Percentiles rank a stretch among this genome's conserved stretches.
phyloP scores from a whole-genome alignment of 2,329 filamentous ascomycete species.

The Cadophora sp. region DNA sequence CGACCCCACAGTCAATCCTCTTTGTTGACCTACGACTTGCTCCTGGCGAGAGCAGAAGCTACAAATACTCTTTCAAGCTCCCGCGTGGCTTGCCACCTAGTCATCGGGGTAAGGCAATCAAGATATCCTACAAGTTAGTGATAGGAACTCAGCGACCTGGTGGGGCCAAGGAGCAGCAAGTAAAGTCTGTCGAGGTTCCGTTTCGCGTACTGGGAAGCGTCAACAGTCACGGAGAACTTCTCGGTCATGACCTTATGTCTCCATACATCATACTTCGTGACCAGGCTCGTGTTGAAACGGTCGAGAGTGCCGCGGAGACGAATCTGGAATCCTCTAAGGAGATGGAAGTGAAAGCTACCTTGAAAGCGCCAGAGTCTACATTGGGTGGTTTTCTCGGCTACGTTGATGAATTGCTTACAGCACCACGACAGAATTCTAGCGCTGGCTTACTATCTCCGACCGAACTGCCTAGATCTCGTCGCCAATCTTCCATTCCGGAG shows the following conservation, averaged over 20 bases:
- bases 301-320: conserved; percentile 33
- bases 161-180: conserved; percentile 77
- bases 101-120: conserved; percentile 90
- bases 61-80: conserved; percentile 84
- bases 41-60: conserved; percentile 88
- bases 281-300: conserved; percentile 59
- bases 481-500: conserved; percentile 62
- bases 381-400: conserved; percentile 76
- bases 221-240: conserved; percentile 83
- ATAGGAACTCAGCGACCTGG: conserved; percentile 90
- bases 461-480: conserved; percentile 60
- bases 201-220: conserved; percentile 95
- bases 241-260: conserved; percentile 93
- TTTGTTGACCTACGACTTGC: conserved; percentile 91
- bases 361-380: conserved; percentile 45
- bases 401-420: conserved; percentile 75
- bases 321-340: conserved; percentile 24
- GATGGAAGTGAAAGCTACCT: conserved; percentile 39
- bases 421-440: conserved; percentile 59
- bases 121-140: conserved; percentile 88
- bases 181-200: conserved; percentile 89
- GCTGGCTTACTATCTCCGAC: conserved; percentile 76
- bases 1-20: conserved; percentile 91
- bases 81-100: conserved; percentile 90
- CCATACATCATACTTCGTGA: conserved; percentile 91